These are phyloP conservation scores for Setaria viridis DNA, from an alignment of 202 grass and related monocot species.

Conservation along the genomic window DNA sequence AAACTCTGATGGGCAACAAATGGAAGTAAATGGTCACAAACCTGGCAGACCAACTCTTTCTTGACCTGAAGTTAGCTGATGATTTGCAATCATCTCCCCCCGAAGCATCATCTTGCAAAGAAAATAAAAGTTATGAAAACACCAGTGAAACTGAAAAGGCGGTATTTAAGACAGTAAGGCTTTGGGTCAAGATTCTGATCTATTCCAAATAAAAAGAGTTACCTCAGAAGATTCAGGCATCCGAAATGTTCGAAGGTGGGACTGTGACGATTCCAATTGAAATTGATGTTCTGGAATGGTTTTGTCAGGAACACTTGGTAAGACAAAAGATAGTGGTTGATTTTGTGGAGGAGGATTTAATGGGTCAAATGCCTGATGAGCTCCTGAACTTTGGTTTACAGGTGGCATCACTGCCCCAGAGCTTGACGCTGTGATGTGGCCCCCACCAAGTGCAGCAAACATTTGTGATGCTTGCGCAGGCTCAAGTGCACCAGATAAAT, in stretches of 20 bases:
- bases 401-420: conserved; percentile 54
- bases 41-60: conserved; percentile 52
- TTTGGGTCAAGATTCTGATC: conserved; percentile 27
- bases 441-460: conserved; percentile 63
- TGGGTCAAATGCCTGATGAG: conserved; percentile 59
- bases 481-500: conserved; percentile 77
- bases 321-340: conserved; percentile 51
- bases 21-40: conserved; percentile 35
- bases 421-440: conserved; percentile 50
- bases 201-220: conserved; percentile 15
- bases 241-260: conserved; percentile 56
- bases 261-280: conserved; percentile 56
- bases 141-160: neutral
- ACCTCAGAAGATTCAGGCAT: conserved; percentile 59
- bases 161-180: conserved; percentile 11
- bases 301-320: conserved; percentile 55
- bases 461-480: conserved; percentile 79
- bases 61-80: conserved; percentile 63
- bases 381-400: conserved; percentile 67
- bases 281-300: conserved; percentile 53
- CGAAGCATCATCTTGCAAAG: conserved; percentile 73
- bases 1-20: neutral
- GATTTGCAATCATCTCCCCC: conserved; percentile 58
- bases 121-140: conserved; percentile 35
- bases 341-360: conserved; percentile 53